A percentile compares a stretch with the other conserved stretches of the same genome.
These are phyloP conservation scores for Metschnikowia drakensbergensis DNA, from an alignment of 805 yeast genomes.

Conservation along the genomic window DNA sequence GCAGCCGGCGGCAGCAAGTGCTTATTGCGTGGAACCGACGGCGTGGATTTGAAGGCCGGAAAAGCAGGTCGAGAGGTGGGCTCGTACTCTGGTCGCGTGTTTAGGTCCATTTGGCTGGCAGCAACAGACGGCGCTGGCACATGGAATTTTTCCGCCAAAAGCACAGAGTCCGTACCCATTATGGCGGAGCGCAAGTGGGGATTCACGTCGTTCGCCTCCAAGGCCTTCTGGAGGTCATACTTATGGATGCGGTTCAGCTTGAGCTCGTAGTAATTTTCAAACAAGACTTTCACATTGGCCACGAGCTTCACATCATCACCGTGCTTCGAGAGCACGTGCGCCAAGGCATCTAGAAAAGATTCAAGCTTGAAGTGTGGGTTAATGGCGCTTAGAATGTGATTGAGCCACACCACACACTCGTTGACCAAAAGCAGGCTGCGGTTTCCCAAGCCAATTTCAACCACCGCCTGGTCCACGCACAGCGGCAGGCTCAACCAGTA, in stretches of 20 bases:
- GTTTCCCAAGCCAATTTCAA: constrained; percentile 42
- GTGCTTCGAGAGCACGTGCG: constrained; percentile 15
- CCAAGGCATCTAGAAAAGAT: constrained; percentile 25
- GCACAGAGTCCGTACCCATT: constrained; percentile 16
- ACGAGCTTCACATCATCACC: constrained; percentile 13
- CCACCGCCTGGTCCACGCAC: constrained; percentile 44
- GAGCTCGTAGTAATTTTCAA: constrained; percentile 27
- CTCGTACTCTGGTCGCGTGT: neutral
- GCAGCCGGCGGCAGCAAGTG: neutral
- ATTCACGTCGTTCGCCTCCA: constrained; percentile 33
- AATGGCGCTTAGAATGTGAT: constrained; percentile 34
- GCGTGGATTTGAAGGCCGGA: neutral
- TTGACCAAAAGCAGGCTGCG: constrained; percentile 34
- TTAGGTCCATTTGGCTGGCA: neutral
- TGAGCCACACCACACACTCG: constrained; percentile 45
- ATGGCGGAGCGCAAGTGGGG: constrained; percentile 19
- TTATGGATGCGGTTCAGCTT: constrained; percentile 38
- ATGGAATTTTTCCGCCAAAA: neutral
- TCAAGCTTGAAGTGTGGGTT: constrained; percentile 32
- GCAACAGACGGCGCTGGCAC: neutral
- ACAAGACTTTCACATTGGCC: constrained; percentile 19
- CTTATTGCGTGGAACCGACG: neutral
- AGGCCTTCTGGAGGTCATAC: constrained; percentile 41
- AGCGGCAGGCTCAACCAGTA: constrained; percentile 52
- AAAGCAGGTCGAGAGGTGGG: neutral